Conservation (phyloP, 768 basidiomycete species). For the Tubosaeta sp. region DNA sequence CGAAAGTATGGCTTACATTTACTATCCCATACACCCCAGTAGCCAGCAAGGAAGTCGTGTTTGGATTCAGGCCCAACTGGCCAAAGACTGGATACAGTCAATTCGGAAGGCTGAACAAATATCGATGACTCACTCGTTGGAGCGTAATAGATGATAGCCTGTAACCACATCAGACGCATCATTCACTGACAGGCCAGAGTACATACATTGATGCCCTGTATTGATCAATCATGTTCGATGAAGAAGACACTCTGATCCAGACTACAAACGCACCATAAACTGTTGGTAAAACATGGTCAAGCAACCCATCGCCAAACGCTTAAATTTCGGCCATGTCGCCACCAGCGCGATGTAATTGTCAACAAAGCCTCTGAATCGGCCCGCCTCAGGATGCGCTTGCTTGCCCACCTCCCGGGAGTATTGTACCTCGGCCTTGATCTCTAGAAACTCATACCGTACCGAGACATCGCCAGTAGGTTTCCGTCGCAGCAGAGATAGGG, state of each 20-base stretch:
- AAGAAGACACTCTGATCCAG: neutral
- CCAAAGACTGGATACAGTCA: conserved; percentile 33
- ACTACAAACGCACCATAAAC: conserved; percentile 24
- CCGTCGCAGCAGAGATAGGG: conserved; percentile 33
- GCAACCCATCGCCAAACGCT: conserved; percentile 27
- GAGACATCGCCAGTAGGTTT: conserved; percentile 28
- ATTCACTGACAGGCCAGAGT: neutral
- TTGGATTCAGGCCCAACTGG: conserved; percentile 37
- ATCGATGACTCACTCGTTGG: conserved; percentile 16
- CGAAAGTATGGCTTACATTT: conserved; percentile 15
- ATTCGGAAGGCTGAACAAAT: neutral
- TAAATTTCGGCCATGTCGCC: conserved; percentile 30
- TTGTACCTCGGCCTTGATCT: conserved; percentile 36
- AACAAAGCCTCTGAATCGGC: conserved; percentile 11
- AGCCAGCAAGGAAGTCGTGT: conserved; percentile 39
- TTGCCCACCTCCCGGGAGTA: conserved; percentile 22
- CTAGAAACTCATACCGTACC: conserved; percentile 37
- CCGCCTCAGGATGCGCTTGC: conserved; percentile 19
- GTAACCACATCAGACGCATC: neutral
- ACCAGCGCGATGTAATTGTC: conserved; percentile 26
- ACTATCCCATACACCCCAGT: conserved; percentile 39
- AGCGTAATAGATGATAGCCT: conserved; percentile 28
- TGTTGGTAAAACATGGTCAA: conserved; percentile 33
- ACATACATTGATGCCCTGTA: conserved; percentile 28
- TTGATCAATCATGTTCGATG: neutral